phyloP scores from a whole-genome alignment of 805 yeast species.

The Lachancea cidri region DNA sequence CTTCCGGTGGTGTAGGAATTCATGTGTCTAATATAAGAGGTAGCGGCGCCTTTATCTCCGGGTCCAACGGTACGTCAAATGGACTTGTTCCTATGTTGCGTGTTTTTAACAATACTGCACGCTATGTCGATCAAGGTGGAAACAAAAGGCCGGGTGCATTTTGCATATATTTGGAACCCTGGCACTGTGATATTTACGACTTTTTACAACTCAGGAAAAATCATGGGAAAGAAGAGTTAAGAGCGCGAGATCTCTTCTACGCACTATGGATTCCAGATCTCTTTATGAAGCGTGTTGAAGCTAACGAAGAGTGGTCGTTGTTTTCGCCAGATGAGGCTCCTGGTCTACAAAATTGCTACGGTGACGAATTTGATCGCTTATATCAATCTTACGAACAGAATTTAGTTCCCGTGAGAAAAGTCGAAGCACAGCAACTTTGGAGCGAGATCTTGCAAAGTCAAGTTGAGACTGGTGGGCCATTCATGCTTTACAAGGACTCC shows the following conservation, averaged over 20 bases:
- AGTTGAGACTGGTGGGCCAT: constrained; percentile 94
- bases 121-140: constrained; percentile 97
- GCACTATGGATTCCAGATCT: constrained; percentile 93
- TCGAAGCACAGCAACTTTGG: constrained; percentile 89
- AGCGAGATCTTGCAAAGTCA: constrained; percentile 81
- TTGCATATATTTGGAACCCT: constrained; percentile 88
- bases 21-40: constrained; percentile 82
- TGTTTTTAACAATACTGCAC: constrained; percentile 89
- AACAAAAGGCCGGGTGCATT: constrained; percentile 96
- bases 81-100: constrained; percentile 92
- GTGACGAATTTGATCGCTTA: constrained; percentile 68
- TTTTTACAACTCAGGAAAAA: constrained; percentile 82
- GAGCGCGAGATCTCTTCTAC: constrained; percentile 87
- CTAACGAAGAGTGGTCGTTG: constrained; percentile 75
- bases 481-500: constrained; percentile 86
- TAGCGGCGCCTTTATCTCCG: constrained; percentile 78
- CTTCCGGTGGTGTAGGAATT: constrained; percentile 92
- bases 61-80: constrained; percentile 85
- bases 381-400: constrained; percentile 67
- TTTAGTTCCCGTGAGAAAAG: constrained; percentile 52
- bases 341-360: constrained; percentile 75
- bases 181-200: constrained; percentile 90
- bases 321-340: constrained; percentile 87
- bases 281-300: constrained; percentile 84
- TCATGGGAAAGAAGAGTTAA: constrained; percentile 87